phyloP scores from a whole-genome alignment of 2,329 filamentous ascomycete genomes.

The Exserohilum rostratum region DNA sequence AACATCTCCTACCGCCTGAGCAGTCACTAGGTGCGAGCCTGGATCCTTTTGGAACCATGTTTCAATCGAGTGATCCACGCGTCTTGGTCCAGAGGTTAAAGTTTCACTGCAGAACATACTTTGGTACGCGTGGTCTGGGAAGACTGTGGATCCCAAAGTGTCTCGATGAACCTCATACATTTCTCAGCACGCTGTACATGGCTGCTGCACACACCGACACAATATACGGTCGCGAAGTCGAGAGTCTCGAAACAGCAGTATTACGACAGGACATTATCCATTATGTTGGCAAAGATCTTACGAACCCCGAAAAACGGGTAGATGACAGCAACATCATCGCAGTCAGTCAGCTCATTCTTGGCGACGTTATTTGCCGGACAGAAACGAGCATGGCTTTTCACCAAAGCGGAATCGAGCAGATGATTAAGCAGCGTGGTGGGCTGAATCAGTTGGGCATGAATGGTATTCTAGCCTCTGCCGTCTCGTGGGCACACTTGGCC shows the following conservation, averaged over 20 bases:
- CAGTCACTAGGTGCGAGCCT: slow-evolving; percentile 38
- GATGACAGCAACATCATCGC: slow-evolving; percentile 47
- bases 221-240: slow-evolving; percentile 23
- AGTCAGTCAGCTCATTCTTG: slow-evolving; percentile 44
- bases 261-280: slow-evolving; percentile 46
- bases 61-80: slow-evolving; percentile 32
- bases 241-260: slow-evolving; percentile 40
- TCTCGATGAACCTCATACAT: slow-evolving; percentile 41
- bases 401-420: slow-evolving; percentile 36
- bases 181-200: slow-evolving; percentile 46
- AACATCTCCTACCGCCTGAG: slow-evolving; percentile 19
- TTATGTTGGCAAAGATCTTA: slow-evolving; percentile 35
- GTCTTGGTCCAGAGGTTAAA: slow-evolving; percentile 45
- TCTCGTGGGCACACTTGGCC: slow-evolving; percentile 41
- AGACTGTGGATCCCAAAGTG: slow-evolving; percentile 44
- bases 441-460: slow-evolving; percentile 37
- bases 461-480: slow-evolving; percentile 39
- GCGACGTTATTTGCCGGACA: slow-evolving; percentile 40
- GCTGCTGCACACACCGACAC: slow-evolving; percentile 45
- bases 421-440: slow-evolving; percentile 46
- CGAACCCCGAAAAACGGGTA: slow-evolving; percentile 26
- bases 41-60: slow-evolving; percentile 47
- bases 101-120: slow-evolving; percentile 41
- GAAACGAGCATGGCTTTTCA: slow-evolving; percentile 30
- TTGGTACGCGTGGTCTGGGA: slow-evolving; percentile 44